Evolutionary conservation across 1,284 basidiomycete genomes (phyloP).

Genomic region (Cryptococcus sp.): DNA sequence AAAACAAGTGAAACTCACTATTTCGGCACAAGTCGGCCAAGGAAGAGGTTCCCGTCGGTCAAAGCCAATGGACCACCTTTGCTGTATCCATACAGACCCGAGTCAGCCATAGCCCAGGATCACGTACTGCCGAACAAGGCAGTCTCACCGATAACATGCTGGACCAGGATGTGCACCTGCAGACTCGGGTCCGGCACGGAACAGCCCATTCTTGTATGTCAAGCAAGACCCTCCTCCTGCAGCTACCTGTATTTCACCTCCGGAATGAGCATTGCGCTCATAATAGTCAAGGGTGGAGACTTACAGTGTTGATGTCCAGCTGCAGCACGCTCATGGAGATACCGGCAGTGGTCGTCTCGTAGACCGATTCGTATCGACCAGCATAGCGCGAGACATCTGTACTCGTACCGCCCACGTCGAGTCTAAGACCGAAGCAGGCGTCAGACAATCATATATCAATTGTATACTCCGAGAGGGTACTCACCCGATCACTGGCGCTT

Average conservation of each 20-base stretch:
- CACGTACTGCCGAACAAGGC: neutral
- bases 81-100: conserved; percentile 50
- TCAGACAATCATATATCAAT: neutral
- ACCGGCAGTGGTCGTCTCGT: conserved; percentile 88
- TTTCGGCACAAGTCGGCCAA: conserved; percentile 77
- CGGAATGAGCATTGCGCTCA: neutral
- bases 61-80: conserved; percentile 83
- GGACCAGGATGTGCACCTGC: conserved; percentile 84
- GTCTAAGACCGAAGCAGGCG: neutral
- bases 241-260: conserved; percentile 50
- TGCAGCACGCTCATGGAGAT: conserved; percentile 86
- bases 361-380: conserved; percentile 81
- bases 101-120: neutral
- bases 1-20: conserved; percentile 48
- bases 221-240: conserved; percentile 84
- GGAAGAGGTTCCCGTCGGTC: conserved; percentile 81
- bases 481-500: conserved; percentile 36
- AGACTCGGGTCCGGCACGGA: conserved; percentile 73
- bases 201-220: conserved; percentile 76
- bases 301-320: conserved; percentile 75
- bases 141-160: conserved; percentile 68
- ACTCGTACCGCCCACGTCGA: conserved; percentile 81
- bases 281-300: neutral
- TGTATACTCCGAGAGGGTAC: conserved; percentile 18
- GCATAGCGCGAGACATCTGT: conserved; percentile 88